Base-by-base conservation (phyloP, 2,329 filamentous ascomycete genomes). In the Talaromyces sp. region DNA sequence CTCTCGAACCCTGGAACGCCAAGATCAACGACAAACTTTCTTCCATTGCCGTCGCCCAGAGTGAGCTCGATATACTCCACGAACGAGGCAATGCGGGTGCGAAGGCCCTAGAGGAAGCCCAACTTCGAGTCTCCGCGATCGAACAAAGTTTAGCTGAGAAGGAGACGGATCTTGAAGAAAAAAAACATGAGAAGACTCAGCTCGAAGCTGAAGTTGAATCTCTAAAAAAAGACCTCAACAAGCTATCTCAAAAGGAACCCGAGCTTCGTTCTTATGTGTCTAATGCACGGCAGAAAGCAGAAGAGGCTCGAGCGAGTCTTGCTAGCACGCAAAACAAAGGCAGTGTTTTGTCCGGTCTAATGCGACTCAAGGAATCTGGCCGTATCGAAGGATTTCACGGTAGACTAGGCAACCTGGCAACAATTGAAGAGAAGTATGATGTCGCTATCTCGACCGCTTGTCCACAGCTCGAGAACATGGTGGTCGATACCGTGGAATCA, bases 371-470 rank as follows among this genome's bases (percentile, higher is more conserved):
- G 72, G 95, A 98, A 72, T 97, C 95, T 23, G 95, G 95, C 12
- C 90, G 95, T 74, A 96, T 99, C 66, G 93, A 97, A 71, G 95
- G 96, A 1, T 99, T 99, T 78, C 92, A 99, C 71, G 95, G 95
- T 28, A 88, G 95, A 35, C 86, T 99, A 3, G 96, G 95, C 9
- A 97, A 98, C 69, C 84, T 99, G 0, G 95, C 95, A 48, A 88
- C 91, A 0, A 99, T 99, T 68, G 93, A 99, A 70, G 84, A 91
- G 73, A 91, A 91, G 76, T 99, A 96, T 75, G 95, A 99, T 71
- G 87, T 99, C 48, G 95, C 95, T n/a, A 96, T 99, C 65, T 99
- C 96, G 0, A 99, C 95, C 0, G 96, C 95, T 11, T 98, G 95
- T 69, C 88, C 91, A 52, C 85, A 90, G 2, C 85, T 99, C 9